phyloP scores from a whole-genome alignment of 352 stramenopile genomes.

The Phytophthora foliorum region DNA sequence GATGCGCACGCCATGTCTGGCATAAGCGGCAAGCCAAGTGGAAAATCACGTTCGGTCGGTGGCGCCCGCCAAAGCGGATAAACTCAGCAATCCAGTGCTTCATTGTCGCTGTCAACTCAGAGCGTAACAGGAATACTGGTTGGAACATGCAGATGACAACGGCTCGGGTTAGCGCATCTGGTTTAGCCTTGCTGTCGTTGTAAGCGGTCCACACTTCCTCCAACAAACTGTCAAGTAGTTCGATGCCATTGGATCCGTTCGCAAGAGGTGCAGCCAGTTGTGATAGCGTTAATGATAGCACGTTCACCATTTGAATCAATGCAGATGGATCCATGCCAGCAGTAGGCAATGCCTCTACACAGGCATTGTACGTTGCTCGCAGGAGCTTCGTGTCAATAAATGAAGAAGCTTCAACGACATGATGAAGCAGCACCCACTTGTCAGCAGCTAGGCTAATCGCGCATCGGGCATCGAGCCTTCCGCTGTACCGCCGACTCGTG shows the following conservation, averaged over 20 bases:
- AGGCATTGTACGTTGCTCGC: constrained; percentile 45
- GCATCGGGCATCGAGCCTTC: constrained; percentile 43
- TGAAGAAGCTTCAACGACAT: constrained; percentile 56
- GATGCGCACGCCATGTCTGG: constrained; percentile 71
- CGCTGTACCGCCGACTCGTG: constrained; percentile 39
- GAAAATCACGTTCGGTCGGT: constrained; percentile 85
- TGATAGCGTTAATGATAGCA: constrained; percentile 62
- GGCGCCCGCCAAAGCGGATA: constrained; percentile 57
- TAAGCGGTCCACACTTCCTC: constrained; percentile 77
- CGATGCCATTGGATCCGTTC: constrained; percentile 20
- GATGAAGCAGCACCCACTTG: constrained; percentile 69
- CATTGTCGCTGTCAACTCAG: constrained; percentile 41
- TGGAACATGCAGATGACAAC: constrained; percentile 82
- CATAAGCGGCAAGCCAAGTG: constrained; percentile 75
- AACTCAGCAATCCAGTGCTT: constrained; percentile 72
- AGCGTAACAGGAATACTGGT: constrained; percentile 61
- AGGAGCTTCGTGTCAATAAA: constrained; percentile 61
- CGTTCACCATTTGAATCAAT: constrained; percentile 75
- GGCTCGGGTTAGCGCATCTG: constrained; percentile 69
- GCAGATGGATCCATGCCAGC: constrained; percentile 62
- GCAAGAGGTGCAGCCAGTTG: constrained; percentile 55
- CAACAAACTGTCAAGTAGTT: constrained; percentile 55
- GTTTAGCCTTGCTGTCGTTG: constrained; percentile 73
- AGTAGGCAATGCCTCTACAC: constrained; percentile 61
- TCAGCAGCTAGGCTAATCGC: constrained; percentile 49